A percentile compares a stretch with the other conserved stretches of the same genome.
Evolutionary conservation across 345 rosid genomes (phyloP).

Genomic region (Eucalyptus sp.): DNA sequence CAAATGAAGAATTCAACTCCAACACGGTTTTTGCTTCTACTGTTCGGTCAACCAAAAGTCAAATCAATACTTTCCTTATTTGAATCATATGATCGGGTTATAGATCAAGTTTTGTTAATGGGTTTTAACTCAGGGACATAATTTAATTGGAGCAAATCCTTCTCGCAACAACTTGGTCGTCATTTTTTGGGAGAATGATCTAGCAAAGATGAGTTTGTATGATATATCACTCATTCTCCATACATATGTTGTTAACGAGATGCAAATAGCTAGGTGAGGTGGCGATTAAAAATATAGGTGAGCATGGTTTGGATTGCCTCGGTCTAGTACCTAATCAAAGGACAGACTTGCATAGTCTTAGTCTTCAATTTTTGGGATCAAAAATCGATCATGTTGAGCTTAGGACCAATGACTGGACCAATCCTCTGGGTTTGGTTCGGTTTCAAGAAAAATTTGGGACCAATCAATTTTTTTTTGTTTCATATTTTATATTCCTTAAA

Average conservation of each 20-base stretch:
- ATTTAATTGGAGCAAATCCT: not conserved
- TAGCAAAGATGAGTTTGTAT: not conserved
- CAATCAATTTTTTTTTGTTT: too few species aligned
- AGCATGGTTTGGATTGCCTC: fast-evolving
- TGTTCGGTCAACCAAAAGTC: not conserved
- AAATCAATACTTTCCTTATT: not conserved
- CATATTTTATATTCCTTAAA: too few species aligned
- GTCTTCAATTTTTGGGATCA: too few species aligned
- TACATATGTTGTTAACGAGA: not conserved
- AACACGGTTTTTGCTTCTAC: not conserved
- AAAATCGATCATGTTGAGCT: too few species aligned
- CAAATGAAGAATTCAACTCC: not conserved
- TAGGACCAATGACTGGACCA: too few species aligned
- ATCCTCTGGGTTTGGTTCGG: fast-evolving
- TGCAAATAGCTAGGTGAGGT: not conserved
- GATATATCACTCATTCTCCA: not conserved
- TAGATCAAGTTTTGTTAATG: not conserved
- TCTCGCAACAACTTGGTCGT: not conserved
- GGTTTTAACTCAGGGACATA: not conserved
- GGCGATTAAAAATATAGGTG: not conserved
- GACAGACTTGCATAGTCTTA: too few species aligned
- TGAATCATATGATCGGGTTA: not conserved
- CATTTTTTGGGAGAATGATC: not conserved
- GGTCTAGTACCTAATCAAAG: too few species aligned
- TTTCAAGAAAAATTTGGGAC: too few species aligned